Base-by-base conservation (phyloP, 331 rosid species). In the Cydonia oblonga region DNA sequence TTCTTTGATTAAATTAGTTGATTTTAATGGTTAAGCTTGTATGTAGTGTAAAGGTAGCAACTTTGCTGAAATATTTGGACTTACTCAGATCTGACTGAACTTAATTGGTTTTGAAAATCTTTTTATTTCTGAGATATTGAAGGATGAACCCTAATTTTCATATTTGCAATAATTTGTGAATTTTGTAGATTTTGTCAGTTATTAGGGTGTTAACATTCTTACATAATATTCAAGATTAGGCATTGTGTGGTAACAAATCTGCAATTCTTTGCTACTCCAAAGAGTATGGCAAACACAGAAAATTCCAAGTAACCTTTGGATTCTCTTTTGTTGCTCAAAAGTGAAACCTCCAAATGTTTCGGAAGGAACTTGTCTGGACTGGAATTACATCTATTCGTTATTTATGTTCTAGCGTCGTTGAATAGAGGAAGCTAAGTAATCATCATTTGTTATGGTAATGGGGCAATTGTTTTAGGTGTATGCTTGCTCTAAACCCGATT, bases 61-160 rank as follows among this genome's bases (percentile, higher is more conserved):
- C 46, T 72, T 28, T 14, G 24, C 29, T 68, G 64, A 73, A 0
- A 40, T 40, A 40, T 40, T 11, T 40, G 46, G 46, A 40, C 46
- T 40, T 40, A 40, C 46, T 40, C 15, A 40, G 82, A 82, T 82
- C 80, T 70, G 82, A 63, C 15, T 69, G 66, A 33, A 38, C 30
- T 35, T 38, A 7, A 6, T 3, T 70, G 18, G 16, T 40, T 62
- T 19, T 23, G 35, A 15, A 18, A 32, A 7, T 65, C 25, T 24
- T 52, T 16, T 8, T 26, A 28, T 53, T 44, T 14, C 57, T 75
- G 65, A 52, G 29, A 44, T 54, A 5, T 61, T 6, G 24, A 51
- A 26, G 74, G 40, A 5, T 46, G 35, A 20, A 18, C 23, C 35
- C 6, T 69, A 46, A 51, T 30, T 20, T 49, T 44, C 5, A 22